Percentiles rank a stretch among this genome's conserved stretches.
These are phyloP conservation scores for Calocybe gangraenosa DNA, from an alignment of 768 basidiomycete genomes.

Conservation along the genomic window DNA sequence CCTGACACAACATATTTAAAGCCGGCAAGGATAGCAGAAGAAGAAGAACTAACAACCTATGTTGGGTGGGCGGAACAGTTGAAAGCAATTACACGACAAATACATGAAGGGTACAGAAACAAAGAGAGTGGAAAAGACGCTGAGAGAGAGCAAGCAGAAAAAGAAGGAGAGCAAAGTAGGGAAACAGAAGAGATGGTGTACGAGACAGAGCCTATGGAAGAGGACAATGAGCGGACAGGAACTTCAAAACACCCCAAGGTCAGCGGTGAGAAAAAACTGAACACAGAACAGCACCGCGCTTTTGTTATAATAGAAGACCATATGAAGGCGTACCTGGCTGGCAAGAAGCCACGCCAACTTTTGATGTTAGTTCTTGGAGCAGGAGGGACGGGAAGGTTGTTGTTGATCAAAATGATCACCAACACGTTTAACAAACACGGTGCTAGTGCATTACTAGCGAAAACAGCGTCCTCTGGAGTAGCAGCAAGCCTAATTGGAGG, in stretches of 20 bases:
- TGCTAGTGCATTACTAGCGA: constrained; percentile 19
- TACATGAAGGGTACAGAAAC: background rate
- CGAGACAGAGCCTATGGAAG: too few species aligned
- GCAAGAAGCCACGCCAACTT: constrained; percentile 22
- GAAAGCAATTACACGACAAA: too few species aligned
- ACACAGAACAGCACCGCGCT: constrained; percentile 30
- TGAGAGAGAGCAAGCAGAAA: background rate
- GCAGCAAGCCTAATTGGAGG: constrained; percentile 37
- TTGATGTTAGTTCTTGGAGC: constrained; percentile 35
- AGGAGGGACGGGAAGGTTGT: constrained; percentile 42
- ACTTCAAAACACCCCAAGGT: too few species aligned
- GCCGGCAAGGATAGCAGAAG: too few species aligned
- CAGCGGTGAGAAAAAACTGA: constrained; percentile 11
- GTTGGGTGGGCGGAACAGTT: too few species aligned
- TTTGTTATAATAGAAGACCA: constrained; percentile 31
- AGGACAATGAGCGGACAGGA: too few species aligned
- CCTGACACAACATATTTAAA: too few species aligned
- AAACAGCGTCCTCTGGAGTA: constrained; percentile 35
- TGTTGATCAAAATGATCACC: constrained; percentile 32
- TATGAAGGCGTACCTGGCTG: constrained; percentile 16
- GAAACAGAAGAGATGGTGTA: too few species aligned
- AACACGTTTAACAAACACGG: constrained; percentile 24
- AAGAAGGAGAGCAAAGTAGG: too few species aligned
- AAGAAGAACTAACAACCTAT: too few species aligned
- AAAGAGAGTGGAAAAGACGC: background rate